Conservation (phyloP, 108 stramenopile species). For the Bacterosira constricta region DNA sequence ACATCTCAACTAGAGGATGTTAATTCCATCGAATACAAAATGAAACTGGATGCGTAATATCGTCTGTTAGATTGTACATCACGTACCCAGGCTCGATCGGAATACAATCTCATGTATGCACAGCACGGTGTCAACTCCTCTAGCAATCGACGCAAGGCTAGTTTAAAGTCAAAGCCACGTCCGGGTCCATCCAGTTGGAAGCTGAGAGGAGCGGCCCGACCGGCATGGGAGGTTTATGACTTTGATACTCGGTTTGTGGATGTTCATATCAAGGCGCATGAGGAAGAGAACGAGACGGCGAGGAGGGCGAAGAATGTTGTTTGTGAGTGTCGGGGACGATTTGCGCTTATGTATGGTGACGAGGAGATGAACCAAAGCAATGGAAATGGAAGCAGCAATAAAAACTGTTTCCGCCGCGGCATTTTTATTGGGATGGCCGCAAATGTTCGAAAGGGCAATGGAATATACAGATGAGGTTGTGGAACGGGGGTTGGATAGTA, state of each 20-base stretch:
- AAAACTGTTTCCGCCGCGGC: too few species aligned
- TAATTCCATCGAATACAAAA: constrained; percentile 20
- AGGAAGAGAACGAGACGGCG: constrained; percentile 65
- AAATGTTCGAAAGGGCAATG: constrained; percentile 70
- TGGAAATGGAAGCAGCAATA: constrained; percentile 71
- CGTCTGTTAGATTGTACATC: constrained; percentile 21
- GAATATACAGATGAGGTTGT: constrained; percentile 86
- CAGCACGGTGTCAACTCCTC: constrained; percentile 38
- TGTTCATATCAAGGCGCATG: constrained; percentile 74
- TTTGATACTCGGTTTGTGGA: constrained; percentile 90
- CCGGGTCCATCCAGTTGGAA: constrained; percentile 88
- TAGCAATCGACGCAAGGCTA: constrained; percentile 20
- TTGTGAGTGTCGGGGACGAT: constrained; percentile 57
- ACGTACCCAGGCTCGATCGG: constrained; percentile 16
- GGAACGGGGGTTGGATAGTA: constrained; percentile 54
- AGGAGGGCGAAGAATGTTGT: constrained; percentile 69
- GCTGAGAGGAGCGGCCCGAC: constrained; percentile 86
- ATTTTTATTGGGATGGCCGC: constrained; percentile 75
- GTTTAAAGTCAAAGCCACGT: constrained; percentile 58
- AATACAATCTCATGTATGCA: constrained; percentile 23
- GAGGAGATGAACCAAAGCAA: constrained; percentile 36
- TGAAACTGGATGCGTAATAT: constrained; percentile 30
- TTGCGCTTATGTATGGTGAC: constrained; percentile 31
- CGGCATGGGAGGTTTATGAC: constrained; percentile 87
- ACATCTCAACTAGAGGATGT: constrained; percentile 16